Conservation (phyloP, 2,329 filamentous ascomycete genomes). For the Penicillium janthinellum region DNA sequence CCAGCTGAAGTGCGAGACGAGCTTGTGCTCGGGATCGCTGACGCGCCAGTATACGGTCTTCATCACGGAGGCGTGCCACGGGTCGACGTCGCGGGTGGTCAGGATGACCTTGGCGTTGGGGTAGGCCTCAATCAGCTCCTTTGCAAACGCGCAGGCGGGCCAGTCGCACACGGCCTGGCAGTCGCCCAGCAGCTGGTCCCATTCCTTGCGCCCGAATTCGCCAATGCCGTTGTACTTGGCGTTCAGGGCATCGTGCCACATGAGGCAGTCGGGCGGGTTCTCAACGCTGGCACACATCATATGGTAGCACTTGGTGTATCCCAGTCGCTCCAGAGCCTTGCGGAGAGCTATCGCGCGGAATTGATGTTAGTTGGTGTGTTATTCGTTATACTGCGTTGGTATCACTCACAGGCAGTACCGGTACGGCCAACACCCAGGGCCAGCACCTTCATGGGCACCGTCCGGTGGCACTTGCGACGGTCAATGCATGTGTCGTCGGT, state of each 20-base stretch:
- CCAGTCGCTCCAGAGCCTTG: conserved; percentile 65
- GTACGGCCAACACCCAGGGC: conserved; percentile 70
- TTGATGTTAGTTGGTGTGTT: conserved; percentile 7
- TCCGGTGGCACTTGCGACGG: conserved; percentile 64
- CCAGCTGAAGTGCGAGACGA: conserved; percentile 62
- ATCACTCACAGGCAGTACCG: conserved; percentile 65
- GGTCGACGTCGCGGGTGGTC: conserved; percentile 66
- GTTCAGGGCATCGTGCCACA: conserved; percentile 70
- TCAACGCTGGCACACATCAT: conserved; percentile 72
- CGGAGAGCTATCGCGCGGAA: conserved; percentile 55
- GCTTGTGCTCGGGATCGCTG: conserved; percentile 62
- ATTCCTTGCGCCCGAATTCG: conserved; percentile 66
- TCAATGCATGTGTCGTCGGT: conserved; percentile 70
- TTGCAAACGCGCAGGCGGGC: conserved; percentile 67
- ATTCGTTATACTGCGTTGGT: background rate
- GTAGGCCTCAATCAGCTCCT: conserved; percentile 71
- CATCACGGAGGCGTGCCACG: conserved; percentile 65
- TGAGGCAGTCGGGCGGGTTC: conserved; percentile 66
- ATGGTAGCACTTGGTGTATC: conserved; percentile 71
- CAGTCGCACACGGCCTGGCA: conserved; percentile 69
- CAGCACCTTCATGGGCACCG: conserved; percentile 72
- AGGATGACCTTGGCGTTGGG: conserved; percentile 72
- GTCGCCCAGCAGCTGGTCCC: conserved; percentile 68
- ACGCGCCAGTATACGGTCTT: conserved; percentile 70
- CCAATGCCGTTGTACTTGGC: conserved; percentile 65